Base-by-base conservation (phyloP, 1,139 yeast species). In the Kodamaea ohmeri region DNA sequence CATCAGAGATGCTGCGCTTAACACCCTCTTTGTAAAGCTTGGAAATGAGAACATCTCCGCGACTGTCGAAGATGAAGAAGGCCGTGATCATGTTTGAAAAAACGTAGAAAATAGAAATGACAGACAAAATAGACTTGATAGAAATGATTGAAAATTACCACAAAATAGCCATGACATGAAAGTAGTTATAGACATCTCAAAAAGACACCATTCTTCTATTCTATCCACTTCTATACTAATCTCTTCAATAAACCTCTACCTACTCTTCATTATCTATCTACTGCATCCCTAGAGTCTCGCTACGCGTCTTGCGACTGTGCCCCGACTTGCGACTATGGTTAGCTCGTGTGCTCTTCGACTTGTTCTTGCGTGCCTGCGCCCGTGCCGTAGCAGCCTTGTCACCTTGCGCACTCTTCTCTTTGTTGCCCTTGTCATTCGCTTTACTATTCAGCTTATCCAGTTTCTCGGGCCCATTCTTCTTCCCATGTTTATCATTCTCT, bases 71-170 rank as follows among this genome's bases (percentile, higher is more conserved):
- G 17, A 92, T 68, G 51, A 90, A 80, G 16, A 90, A 58, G 0
- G 90, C 96, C 33, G 86, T 76, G 45, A 88, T 82, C 96, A 87
- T 87, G n/a, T n/a, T n/a, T n/a, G n/a, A n/a, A n/a, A n/a, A n/a
- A n/a, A n/a, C n/a, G n/a, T n/a, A n/a, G n/a, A n/a, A n/a, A n/a
- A n/a, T n/a, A n/a, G n/a, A n/a, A n/a, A n/a, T n/a, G n/a, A n/a
- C n/a, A n/a, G n/a, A n/a, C n/a, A n/a, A n/a, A n/a, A n/a, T n/a
- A n/a, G n/a, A n/a, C n/a, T n/a, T n/a, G n/a, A n/a, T n/a, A n/a
- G n/a, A n/a, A n/a, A n/a, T n/a, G n/a, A n/a, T n/a, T n/a, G n/a
- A n/a, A n/a, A n/a, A n/a, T n/a, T n/a, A n/a, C n/a, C n/a, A n/a
- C n/a, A n/a, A n/a, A n/a, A n/a, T n/a, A n/a, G n/a, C n/a, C n/a